Evolutionary conservation across 2,329 filamentous ascomycete species (phyloP), one percentile per base, ranked within the genome.

Genomic region (Trichoderma arundinaceum): DNA sequence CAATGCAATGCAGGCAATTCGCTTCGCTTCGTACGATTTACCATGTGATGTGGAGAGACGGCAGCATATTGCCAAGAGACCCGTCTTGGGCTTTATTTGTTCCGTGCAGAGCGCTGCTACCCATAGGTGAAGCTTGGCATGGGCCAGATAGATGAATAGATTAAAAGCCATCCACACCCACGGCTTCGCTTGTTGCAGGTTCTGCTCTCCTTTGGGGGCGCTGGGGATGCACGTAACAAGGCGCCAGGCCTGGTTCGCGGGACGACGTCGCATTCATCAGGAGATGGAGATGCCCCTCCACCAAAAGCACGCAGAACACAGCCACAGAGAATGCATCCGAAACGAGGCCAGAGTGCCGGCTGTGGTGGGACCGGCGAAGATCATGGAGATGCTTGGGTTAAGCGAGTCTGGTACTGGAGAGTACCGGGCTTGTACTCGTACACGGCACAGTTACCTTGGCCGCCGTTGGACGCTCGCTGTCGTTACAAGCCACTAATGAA

Each of bases 291-390:
- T 28, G 22, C 44, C 22, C 57, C 48, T 17, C 57, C 57, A 28
- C 46, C 4, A 48, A 46, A 52, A 28, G 22, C 22, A 28, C 22
- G 22, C 41, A 43, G 13, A 41, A 43, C 8, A 3, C 19, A 38
- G 10, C 33, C 54, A 9, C 10, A 15, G 32, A 7, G 39, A 33
- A 52, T 46, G 49, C 60, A 35, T 38, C 46, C 49, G 49, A 63
- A 52, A 54, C 60, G 15, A 63, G 38, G 17, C 32, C 52, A 63
- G 28, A 54, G 46, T 53, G 48, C 28, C 60, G 60, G 60, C 49
- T 63, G 39, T 17, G n/a, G 60, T 63, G 49, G 49, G 60, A 53
- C 49, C 39, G 13, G 60, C 32, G 60, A 63, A 63, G 49, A 63
- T 63, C 49, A 63, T 46, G 22, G 15, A 41, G 46, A 41, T 51